Evolutionary conservation across 2,329 filamentous ascomycete species (phyloP).

Genomic region (Cordyceps tenuipes): DNA sequence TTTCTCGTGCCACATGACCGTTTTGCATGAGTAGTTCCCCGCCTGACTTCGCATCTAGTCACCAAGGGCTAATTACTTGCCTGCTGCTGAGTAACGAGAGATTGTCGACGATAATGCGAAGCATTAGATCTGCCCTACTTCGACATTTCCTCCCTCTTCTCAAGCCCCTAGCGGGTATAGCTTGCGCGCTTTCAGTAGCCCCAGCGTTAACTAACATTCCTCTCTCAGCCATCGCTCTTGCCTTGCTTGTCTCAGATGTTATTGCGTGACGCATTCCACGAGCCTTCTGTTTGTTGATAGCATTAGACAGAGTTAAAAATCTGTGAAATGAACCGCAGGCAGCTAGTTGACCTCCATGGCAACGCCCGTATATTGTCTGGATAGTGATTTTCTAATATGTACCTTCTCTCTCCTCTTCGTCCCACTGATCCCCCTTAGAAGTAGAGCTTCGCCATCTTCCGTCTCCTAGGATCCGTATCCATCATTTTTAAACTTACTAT

Average conservation of each 20-base stretch:
- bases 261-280: constrained; percentile 8
- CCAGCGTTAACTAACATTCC: constrained; percentile 9
- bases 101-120: too few species aligned
- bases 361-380: background rate
- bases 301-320: background rate
- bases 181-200: background rate
- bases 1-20: too few species aligned
- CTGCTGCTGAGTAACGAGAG: too few species aligned
- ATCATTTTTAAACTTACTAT: background rate
- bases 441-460: background rate
- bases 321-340: background rate
- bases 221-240: constrained; percentile 4
- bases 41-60: too few species aligned
- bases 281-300: constrained; percentile 7
- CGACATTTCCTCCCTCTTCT: background rate
- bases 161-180: background rate
- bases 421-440: background rate
- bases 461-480: background rate
- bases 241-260: background rate
- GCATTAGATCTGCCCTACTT: background rate
- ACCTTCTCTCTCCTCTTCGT: background rate
- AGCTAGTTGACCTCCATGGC: background rate
- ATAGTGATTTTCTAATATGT: background rate
- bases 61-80: too few species aligned
- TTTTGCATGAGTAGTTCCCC: too few species aligned